Base-by-base conservation (phyloP, 2,329 filamentous ascomycete genomes). In the Dactylonectria macrodidyma region DNA sequence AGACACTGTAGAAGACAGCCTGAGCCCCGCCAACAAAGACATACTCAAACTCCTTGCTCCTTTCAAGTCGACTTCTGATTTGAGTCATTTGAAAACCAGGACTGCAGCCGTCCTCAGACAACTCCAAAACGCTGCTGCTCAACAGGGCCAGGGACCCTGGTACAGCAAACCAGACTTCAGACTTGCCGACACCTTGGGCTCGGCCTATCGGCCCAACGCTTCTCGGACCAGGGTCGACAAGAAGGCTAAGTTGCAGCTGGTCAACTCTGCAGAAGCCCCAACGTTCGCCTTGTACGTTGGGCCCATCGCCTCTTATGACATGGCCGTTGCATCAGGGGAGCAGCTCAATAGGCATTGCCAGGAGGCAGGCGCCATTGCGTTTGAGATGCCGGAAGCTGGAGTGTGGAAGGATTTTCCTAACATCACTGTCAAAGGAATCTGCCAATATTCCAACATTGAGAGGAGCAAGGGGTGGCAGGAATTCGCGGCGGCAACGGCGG, bases 251-350 rank as follows among this genome's bases (percentile, higher is more conserved):
- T 30, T 5, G 4, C 26, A 30, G 26, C 26, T 5, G 26, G 26
- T 5, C 26, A 30, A 30, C 26, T 4, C 26, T 30, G 4, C 7
- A 30, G 4, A 30, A 7, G 26, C 7, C 26, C 7, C 26, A 7
- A 30, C 26, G 26, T 30, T 30, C 2, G 74, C 11, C 0, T 64
- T 84, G 0, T 79, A 83, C 30, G 72, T 84, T 11, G 82, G 83
- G 0, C 70, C 67, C 0, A 69, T 85, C 1, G 83, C 76, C 0
- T 84, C 82, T 0, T 81, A 76, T 5, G 77, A 85, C 26, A 75
- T 62, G 1, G 78, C 84, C 1, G 76, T 84, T 61, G 83, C 80
- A 26, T 78, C 77, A 2, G 80, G 76, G 1, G 51, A 73, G 9
- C 70, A 78, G 4, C 48, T 26, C 11, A 56, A 64, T 5, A 26